A percentile compares a stretch with the other conserved stretches of the same genome.
These are phyloP conservation scores for Jackrogersella minutella DNA, from an alignment of 495 filamentous ascomycete species.

Conservation along the genomic window DNA sequence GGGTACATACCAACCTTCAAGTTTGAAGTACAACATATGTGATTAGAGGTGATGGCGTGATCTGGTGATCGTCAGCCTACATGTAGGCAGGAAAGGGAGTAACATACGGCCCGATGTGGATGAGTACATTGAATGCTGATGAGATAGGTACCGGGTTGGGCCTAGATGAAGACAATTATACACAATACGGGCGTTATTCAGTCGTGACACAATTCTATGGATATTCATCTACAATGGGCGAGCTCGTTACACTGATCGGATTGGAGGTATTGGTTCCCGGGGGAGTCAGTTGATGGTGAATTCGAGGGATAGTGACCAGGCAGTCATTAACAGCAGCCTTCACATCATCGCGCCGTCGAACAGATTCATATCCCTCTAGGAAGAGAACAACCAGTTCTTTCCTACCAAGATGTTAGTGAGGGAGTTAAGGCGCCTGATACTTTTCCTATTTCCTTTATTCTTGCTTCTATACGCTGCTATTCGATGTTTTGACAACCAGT, in stretches of 20 bases:
- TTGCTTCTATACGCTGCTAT: constrained; percentile 37
- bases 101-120: background rate
- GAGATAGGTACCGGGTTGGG: no score
- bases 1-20: background rate
- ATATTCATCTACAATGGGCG: background rate
- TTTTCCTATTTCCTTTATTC: constrained; percentile 36
- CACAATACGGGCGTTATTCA: background rate
- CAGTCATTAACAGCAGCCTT: background rate
- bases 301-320: background rate
- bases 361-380: background rate
- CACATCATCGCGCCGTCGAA: background rate
- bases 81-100: background rate
- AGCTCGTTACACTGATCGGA: background rate
- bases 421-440: constrained; percentile 44
- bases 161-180: no score
- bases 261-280: background rate
- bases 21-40: background rate
- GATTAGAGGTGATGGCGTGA: background rate
- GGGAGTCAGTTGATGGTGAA: background rate
- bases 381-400: background rate
- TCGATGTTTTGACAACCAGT: constrained; percentile 29
- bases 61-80: background rate
- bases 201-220: no score
- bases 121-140: background rate
- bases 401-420: constrained; percentile 42